Conservation (phyloP, 192 early-diverging fungal species). For the Coemansia sp. region DNA sequence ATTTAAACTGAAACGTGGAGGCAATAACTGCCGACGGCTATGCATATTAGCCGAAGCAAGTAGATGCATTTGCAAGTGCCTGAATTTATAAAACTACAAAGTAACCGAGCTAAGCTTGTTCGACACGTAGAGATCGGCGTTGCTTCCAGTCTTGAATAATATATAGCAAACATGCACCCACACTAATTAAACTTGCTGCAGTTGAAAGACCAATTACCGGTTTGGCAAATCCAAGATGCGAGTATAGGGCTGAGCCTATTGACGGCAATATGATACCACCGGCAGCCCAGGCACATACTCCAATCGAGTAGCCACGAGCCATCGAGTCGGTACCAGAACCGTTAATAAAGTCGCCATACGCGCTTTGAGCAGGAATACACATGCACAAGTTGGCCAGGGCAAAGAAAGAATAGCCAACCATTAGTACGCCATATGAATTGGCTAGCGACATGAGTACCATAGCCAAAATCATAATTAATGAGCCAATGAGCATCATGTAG, state of each 20-base stretch:
- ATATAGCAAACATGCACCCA: conserved; percentile 11
- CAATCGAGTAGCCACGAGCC: conserved; percentile 31
- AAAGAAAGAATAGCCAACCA: conserved; percentile 34
- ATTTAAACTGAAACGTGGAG: not conserved
- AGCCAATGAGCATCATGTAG: conserved; percentile 24
- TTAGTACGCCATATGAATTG: conserved; percentile 22
- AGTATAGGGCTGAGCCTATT: conserved; percentile 31
- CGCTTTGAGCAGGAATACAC: conserved; percentile 39
- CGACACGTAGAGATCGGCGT: not conserved
- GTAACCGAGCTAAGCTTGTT: too few relatives aligned
- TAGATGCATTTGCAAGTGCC: too few relatives aligned
- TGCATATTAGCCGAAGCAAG: not conserved
- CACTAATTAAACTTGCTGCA: conserved; percentile 11
- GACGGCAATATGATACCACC: conserved; percentile 34
- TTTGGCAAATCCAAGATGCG: conserved; percentile 21
- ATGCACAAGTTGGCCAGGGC: conserved; percentile 26
- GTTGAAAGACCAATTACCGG: conserved; percentile 17
- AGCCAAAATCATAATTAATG: conserved; percentile 11
- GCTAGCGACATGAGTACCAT: conserved; percentile 26
- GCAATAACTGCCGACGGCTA: not conserved
- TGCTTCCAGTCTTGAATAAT: not conserved
- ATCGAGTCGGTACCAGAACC: conserved; percentile 17
- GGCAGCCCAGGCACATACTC: conserved; percentile 22
- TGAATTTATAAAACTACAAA: too few relatives aligned
- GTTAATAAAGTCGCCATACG: conserved; percentile 44